phyloP scores from a whole-genome alignment of 306 rosid species.

The Vachellia collinsii region DNA sequence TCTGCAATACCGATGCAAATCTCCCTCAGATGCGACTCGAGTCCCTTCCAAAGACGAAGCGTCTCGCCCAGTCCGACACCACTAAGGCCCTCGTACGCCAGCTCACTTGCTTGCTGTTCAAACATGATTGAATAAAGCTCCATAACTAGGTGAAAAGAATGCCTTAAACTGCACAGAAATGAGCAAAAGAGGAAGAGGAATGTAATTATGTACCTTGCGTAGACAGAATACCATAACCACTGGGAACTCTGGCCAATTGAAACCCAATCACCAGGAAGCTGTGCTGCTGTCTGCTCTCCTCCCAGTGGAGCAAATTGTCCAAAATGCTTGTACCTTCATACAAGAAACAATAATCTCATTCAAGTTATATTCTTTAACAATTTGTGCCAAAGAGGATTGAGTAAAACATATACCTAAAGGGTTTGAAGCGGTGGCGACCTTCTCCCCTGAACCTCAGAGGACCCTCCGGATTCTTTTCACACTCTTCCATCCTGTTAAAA shows the following conservation, averaged over 20 bases:
- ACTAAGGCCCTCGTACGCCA: conserved; percentile 94
- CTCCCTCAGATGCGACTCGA: conserved; percentile 66
- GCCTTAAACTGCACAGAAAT: conserved; percentile 3
- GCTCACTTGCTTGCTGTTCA: conserved; percentile 96
- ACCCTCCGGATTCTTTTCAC: conserved; percentile 85
- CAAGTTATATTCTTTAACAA: neutral
- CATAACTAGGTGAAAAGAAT: conserved; percentile 28
- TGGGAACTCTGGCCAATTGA: conserved; percentile 94
- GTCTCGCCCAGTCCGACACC: conserved; percentile 82
- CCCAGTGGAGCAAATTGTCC: conserved; percentile 99
- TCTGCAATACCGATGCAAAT: conserved; percentile 3
- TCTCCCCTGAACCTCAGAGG: conserved; percentile 92
- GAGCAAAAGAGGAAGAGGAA: neutral
- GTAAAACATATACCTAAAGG: conserved; percentile 67
- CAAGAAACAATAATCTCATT: neutral
- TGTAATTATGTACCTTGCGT: conserved; percentile 65
- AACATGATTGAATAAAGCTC: conserved; percentile 8
- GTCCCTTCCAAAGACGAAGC: conserved; percentile 85
- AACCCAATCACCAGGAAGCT: conserved; percentile 98
- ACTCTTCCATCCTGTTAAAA: conserved; percentile 79
- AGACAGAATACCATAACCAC: conserved; percentile 99
- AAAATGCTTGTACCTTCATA: conserved; percentile 84
- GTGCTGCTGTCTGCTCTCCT: conserved; percentile 98
- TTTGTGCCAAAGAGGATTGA: neutral
- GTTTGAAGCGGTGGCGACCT: conserved; percentile 93